Base-by-base conservation (phyloP, 2,329 filamentous ascomycete species). In the Erysiphe pulchra region DNA sequence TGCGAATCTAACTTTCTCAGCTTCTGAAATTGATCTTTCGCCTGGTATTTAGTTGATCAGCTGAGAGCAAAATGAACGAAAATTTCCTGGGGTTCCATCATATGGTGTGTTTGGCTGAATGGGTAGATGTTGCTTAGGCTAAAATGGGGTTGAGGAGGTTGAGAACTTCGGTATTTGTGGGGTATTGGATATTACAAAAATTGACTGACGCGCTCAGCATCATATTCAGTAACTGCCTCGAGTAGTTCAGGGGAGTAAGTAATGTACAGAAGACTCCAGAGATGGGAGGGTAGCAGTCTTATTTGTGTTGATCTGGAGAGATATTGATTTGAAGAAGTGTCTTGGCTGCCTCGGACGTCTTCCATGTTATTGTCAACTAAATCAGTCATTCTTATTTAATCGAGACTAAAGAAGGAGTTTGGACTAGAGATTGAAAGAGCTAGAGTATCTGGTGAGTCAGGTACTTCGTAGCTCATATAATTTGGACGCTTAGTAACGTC, bases 391-490 rank as follows among this genome's bases (percentile, higher is more conserved):
- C 17, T n/a, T 33, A n/a, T 33, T 17, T 44, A 16, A 33, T 4
- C 18, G 16, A 44, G 28, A 32, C 42, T 44, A 41, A 20, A 41
- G 24, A 34, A 44, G n/a, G 31, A 33, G 13, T 33, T 34, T 16
- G 33, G n/a, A 30, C 14, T 44, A 17, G 30, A 12, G 3, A 17
- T 44, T 44, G 42, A 44, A 44, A 33, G 30, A 44, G 42, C 12
- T 8, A 44, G 42, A 17, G 30, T 44, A 44, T 44, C 42, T 44
- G 42, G 42, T 44, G 42, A 44, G 17, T 44, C 42, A 44, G 42
- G 30, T 34, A 44, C 42, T 34, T 30, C 34, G 28, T 33, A 44
- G 17, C 30, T 37, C 34, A 37, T 37, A n/a, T n/a, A n/a, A 37
- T 37, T 11, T 6, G 6, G 14, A 37, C 14, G 34, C 34, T 37